Evolutionary conservation across 805 yeast species (phyloP), one percentile per base, ranked within the genome.

Genomic region (Cyberlindnera veronae): DNA sequence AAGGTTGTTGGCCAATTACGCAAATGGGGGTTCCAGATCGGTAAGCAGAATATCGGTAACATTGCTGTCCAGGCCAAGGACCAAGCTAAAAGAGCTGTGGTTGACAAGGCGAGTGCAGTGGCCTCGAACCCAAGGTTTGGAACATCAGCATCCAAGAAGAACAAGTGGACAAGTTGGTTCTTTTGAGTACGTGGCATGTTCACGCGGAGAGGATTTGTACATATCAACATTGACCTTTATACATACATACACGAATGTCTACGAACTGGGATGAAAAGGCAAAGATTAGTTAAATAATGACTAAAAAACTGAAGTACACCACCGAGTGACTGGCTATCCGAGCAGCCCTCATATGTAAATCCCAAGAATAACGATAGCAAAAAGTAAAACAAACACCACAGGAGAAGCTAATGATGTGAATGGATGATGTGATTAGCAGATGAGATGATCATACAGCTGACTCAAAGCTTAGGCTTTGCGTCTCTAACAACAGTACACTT

Each of bases 401-500:
- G 9, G 7, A 29, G 11, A 29, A 15, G 9, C 18, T 11, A 16
- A 14, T 10, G 9, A 8, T 15, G 19, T 26, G 29, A 26, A 14
- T 28, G 30, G 14, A 28, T 14, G 12, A 15, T 28, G 30, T 14
- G 30, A 14, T 14, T 28, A 35, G 28, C 29, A 30, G 23, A 19
- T 8, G 20, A 18, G 6, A 8, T 29, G 17, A 31, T 31, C 6
- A 5, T 29, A 16, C 9, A 15, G 23, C 12, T 6, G 7, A 35
- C 18, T 61, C 60, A 79, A 45, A 79, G 61, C 63, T 76, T 86
- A 42, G 82, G 65, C 59, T 77, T 74, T 19, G 71, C 48, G 32
- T 64, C 63, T 66, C 96, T 82, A 40, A 81, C 84, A 50, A 90
- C 95, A 14, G 90, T 84, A 62, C 88, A 82, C 63, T 81, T 84